These are phyloP conservation scores for Glycyrrhiza uralensis DNA, from an alignment of 306 rosid species.

Conservation along the genomic window DNA sequence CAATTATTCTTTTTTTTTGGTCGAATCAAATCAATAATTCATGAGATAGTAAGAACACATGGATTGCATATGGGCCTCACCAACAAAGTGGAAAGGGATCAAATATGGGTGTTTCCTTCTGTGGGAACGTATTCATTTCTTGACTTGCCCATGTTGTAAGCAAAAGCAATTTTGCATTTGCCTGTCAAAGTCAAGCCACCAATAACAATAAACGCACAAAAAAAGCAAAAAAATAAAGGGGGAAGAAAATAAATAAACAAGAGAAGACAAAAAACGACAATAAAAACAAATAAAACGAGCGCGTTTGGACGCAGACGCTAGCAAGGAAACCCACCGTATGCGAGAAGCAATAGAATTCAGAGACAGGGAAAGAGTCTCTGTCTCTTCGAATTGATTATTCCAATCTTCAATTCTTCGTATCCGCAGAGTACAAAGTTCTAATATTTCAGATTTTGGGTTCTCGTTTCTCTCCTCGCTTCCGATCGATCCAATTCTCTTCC, in stretches of 20 bases:
- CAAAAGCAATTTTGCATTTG: conserved; percentile 27
- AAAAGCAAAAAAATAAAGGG: neutral
- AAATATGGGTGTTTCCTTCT: neutral
- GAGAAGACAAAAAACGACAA: conserved; percentile 3
- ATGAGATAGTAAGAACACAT: no score
- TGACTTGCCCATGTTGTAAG: conserved; percentile 16
- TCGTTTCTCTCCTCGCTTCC: conserved; percentile 19
- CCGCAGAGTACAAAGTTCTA: neutral
- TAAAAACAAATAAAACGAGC: conserved; percentile 15
- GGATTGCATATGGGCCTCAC: neutral
- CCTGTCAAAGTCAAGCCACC: conserved; percentile 23
- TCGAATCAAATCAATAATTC: no score
- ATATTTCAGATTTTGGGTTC: conserved; percentile 25
- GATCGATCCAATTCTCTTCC: conserved; percentile 37
- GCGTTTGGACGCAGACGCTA: conserved; percentile 23
- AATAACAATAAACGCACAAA: neutral
- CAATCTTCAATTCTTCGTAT: conserved; percentile 11
- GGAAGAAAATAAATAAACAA: neutral
- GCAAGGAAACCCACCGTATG: conserved; percentile 32
- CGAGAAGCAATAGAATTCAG: conserved; percentile 26
- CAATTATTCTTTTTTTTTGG: no score
- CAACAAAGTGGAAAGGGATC: neutral
- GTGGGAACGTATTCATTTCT: neutral
- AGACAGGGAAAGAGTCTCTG: conserved; percentile 18
- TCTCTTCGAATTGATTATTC: conserved; percentile 12